A percentile compares a stretch with the other conserved stretches of the same genome.
Evolutionary conservation across 371 early-diverging fungal species (phyloP).

Genomic region (Haplosporangium sp.): DNA sequence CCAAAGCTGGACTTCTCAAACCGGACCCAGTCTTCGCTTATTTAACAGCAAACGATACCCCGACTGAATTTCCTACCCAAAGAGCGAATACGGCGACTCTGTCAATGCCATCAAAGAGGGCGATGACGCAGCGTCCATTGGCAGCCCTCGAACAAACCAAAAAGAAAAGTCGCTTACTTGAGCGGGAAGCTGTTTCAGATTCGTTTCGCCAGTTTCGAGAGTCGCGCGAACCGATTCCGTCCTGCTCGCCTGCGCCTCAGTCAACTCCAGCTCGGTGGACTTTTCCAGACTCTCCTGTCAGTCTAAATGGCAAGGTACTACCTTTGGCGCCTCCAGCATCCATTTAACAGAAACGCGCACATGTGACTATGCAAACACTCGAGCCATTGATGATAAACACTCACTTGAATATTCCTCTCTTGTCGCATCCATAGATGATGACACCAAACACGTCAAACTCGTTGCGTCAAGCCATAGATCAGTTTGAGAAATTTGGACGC

Average conservation of each 20-base stretch:
- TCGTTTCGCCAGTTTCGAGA: constrained; percentile 13
- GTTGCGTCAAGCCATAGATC: background rate
- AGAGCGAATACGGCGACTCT: background rate
- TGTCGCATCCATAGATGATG: background rate
- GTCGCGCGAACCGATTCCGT: constrained; percentile 3
- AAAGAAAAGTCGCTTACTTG: constrained; percentile 21
- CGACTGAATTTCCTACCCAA: constrained; percentile 5
- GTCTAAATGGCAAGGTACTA: constrained; percentile 2
- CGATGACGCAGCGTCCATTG: constrained; percentile 7
- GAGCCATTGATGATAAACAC: no score
- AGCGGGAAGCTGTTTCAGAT: background rate
- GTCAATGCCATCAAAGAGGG: constrained; percentile 8
- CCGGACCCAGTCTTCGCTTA: constrained; percentile 32
- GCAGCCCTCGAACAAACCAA: constrained; percentile 10
- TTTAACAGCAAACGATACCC: constrained; percentile 31
- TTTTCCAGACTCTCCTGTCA: constrained; percentile 5
- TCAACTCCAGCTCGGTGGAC: constrained; percentile 17
- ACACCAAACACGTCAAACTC: constrained; percentile 3
- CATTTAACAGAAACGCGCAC: no score
- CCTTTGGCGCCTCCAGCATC: no score
- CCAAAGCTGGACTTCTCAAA: constrained; percentile 29
- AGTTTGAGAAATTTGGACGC: constrained; percentile 8
- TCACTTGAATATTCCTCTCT: no score
- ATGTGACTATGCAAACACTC: no score
- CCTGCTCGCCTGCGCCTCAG: constrained; percentile 8